A percentile compares a stretch with the other conserved stretches of the same genome.
These are phyloP conservation scores for Fusarium lyarnte DNA, from an alignment of 2,329 filamentous ascomycete species.

Conservation along the genomic window DNA sequence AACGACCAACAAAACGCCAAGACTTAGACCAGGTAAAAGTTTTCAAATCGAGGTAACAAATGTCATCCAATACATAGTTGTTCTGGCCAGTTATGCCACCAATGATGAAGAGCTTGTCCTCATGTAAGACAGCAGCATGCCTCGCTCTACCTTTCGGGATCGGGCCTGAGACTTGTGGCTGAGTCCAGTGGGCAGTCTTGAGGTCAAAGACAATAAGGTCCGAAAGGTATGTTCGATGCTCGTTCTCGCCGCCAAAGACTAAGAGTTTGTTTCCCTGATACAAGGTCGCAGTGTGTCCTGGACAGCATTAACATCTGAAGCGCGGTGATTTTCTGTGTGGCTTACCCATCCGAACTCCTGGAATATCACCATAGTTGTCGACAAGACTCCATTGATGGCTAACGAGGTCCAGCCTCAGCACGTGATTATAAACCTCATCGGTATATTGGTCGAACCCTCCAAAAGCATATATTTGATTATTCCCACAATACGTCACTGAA, in stretches of 20 bases:
- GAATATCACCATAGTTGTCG: conserved; percentile 98
- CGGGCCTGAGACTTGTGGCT: conserved; percentile 85
- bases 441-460: conserved; percentile 99
- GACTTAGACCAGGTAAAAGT: conserved; percentile 97
- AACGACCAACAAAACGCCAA: conserved; percentile 94
- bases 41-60: conserved; percentile 95
- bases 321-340: neutral
- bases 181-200: conserved; percentile 93
- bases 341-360: conserved; percentile 94
- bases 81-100: conserved; percentile 95
- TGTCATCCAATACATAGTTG: conserved; percentile 91
- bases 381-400: conserved; percentile 94
- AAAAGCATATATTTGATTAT: conserved; percentile 98
- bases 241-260: conserved; percentile 97
- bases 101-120: conserved; percentile 95
- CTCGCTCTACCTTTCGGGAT: conserved; percentile 90
- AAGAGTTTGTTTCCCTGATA: conserved; percentile 96
- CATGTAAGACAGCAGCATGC: conserved; percentile 92
- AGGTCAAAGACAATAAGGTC: conserved; percentile 97
- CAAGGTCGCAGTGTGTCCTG: conserved; percentile 92
- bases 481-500: conserved; percentile 97
- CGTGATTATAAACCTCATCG: conserved; percentile 98
- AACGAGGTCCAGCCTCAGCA: conserved; percentile 85
- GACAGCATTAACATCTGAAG: conserved; percentile 10
- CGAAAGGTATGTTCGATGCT: conserved; percentile 93